Conservation (phyloP, 164 flowering plant genomes). For the Vitis amurensis region DNA sequence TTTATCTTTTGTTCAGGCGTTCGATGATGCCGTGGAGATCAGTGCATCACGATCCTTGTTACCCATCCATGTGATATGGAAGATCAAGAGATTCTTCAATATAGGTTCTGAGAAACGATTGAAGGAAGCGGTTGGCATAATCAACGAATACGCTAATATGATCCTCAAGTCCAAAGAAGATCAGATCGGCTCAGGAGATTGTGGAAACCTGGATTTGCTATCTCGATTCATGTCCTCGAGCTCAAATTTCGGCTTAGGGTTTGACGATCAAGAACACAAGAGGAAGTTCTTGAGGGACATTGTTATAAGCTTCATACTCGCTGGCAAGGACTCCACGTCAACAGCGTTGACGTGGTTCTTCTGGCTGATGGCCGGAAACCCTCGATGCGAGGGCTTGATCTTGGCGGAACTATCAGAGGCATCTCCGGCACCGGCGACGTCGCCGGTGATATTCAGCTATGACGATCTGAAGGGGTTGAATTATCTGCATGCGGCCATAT, state of each 20-base stretch:
- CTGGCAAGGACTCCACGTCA: constrained; percentile 52
- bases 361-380: constrained; percentile 43
- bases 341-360: constrained; percentile 56
- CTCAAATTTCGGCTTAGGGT: constrained; percentile 5
- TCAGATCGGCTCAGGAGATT: background rate
- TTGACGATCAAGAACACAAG: constrained; percentile 15
- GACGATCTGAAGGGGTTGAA: constrained; percentile 38
- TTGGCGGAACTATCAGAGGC: constrained; percentile 18
- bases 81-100: constrained; percentile 28
- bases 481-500: constrained; percentile 47
- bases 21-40: constrained; percentile 35
- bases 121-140: constrained; percentile 15
- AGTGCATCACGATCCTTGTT: constrained; percentile 22
- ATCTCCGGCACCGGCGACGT: background rate
- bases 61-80: constrained; percentile 39
- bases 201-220: constrained; percentile 27
- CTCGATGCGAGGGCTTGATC: constrained; percentile 23
- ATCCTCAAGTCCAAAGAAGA: constrained; percentile 26
- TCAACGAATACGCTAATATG: constrained; percentile 26
- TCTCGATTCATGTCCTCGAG: constrained; percentile 34
- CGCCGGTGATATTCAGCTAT: constrained; percentile 23
- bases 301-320: constrained; percentile 45
- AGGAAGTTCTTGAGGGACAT: constrained; percentile 42
- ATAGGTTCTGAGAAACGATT: constrained; percentile 41
- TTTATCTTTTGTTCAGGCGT: constrained; percentile 28